Evolutionary conservation across 1,139 yeast species (phyloP).

Genomic region (Schizosaccharomyces versatilis): DNA sequence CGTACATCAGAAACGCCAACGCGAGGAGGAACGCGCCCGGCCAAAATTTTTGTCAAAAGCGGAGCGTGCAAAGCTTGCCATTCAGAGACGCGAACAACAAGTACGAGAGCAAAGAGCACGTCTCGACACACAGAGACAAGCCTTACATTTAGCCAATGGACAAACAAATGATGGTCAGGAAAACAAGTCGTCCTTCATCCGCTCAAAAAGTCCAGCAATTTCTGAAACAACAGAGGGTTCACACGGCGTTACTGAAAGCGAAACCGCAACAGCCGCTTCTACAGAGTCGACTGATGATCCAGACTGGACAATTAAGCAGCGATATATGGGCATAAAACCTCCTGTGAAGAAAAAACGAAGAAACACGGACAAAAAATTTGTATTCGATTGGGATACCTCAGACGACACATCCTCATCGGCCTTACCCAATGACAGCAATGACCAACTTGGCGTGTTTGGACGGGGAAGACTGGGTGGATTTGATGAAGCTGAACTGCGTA

Average conservation of each 20-base stretch:
- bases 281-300: constrained; percentile 3
- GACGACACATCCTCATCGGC: constrained; percentile 40
- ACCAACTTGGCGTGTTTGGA: constrained; percentile 15
- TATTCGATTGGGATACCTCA: constrained; percentile 44
- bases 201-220: neutral
- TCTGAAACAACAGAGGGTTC: neutral
- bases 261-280: neutral
- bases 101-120: constrained; percentile 13
- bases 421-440: constrained; percentile 23
- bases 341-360: constrained; percentile 11
- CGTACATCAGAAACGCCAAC: constrained; percentile 6
- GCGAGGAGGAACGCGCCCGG: constrained; percentile 8
- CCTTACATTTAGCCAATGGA: neutral
- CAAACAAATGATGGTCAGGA: neutral
- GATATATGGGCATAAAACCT: constrained; percentile 7
- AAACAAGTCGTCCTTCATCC: neutral
- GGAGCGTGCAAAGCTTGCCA: constrained; percentile 22
- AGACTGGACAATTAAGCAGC: constrained; percentile 5
- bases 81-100: constrained; percentile 15
- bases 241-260: neutral
- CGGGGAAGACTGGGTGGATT: constrained; percentile 6
- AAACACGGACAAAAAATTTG: constrained; percentile 24
- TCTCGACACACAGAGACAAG: constrained; percentile 1
- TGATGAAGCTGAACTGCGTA: neutral
- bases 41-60: constrained; percentile 26